phyloP scores from a whole-genome alignment of 495 filamentous ascomycete species.

The Symbiotaphrina buchneri region DNA sequence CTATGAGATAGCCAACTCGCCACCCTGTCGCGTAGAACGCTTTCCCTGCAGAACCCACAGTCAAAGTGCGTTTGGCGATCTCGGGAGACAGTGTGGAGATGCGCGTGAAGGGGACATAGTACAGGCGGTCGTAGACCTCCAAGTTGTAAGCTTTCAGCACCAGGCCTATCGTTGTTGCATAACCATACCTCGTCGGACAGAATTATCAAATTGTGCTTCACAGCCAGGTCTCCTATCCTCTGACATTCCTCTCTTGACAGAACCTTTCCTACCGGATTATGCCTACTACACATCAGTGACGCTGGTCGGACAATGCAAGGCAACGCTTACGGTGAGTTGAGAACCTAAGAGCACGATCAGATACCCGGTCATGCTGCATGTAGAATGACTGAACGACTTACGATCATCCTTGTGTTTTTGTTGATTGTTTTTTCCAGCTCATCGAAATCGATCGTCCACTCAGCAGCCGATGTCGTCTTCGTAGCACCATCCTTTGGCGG shows the following conservation, averaged over 20 bases:
- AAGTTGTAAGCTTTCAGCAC: conserved; percentile 3
- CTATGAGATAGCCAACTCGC: conserved; percentile 91
- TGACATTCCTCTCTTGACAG: conserved; percentile 68
- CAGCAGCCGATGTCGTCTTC: conserved; percentile 57
- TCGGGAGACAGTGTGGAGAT: conserved; percentile 77
- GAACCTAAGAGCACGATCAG: conserved; percentile 13
- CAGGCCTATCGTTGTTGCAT: no score
- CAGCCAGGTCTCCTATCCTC: conserved; percentile 69
- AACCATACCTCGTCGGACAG: conserved; percentile 50
- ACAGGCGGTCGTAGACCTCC: conserved; percentile 74
- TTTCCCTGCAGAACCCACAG: conserved; percentile 88
- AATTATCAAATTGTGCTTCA: conserved; percentile 87
- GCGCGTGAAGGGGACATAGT: conserved; percentile 83
- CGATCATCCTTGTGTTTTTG: conserved; percentile 80
- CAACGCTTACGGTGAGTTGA: conserved; percentile 19
- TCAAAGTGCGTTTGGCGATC: conserved; percentile 67
- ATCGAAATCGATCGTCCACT: conserved; percentile 73
- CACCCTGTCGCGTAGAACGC: conserved; percentile 96
- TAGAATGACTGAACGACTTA: conserved; percentile 12
- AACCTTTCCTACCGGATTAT: conserved; percentile 95
- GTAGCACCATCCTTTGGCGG: conserved; percentile 68
- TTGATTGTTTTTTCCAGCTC: conserved; percentile 74
- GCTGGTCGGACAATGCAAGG: not conserved
- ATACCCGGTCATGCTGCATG: not conserved
- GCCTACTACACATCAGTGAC: conserved; percentile 17